Evolutionary conservation across 306 rosid species (phyloP), one percentile per base, ranked within the genome.

Genomic region (Cicer bijugum): DNA sequence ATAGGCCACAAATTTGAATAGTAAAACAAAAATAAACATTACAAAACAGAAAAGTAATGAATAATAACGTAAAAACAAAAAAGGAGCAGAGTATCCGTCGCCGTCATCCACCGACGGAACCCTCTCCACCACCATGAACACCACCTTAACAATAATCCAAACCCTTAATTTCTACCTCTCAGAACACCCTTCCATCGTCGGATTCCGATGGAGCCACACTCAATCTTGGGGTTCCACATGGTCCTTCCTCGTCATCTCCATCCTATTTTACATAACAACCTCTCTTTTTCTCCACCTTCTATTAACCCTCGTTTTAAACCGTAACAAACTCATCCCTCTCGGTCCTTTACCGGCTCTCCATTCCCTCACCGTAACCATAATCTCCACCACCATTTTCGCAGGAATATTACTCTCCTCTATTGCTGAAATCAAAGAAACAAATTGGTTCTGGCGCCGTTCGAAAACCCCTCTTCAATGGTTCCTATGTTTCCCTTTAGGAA

Each of bases 301-400:
- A 59, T 67, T 89, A 14, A 2, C 78, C 6, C 19, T 87, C 4
- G 23, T 89, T 23, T 82, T 62, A 42, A 88, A 80, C 2, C 86
- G 80, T 8, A 80, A 77, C 19, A 76, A 82, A 5, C 62, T 85
- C 10, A 65, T 93, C 6, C 91, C 96, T 0, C 97, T 93, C 5
- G 96, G 98, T 0, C 97, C 96, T 17, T 12, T 91, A 4, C 96
- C 98, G 2, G 98, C 98, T 7, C n/a, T 93, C n/a, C 92, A 91
- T 52, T 82, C 83, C 83, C 91, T 93, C 43, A 35, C 78, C 11
- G 82, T 93, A 80, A 75, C 91, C 19, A 60, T 91, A 39, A 11
- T 93, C 72, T 93, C 96, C 79, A 80, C 81, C 81, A 80, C 86
- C 12, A 88, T 89, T 4, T 91, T 88, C 85, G 65, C 89, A 82